These are phyloP conservation scores for Sutorius australiensis DNA, from an alignment of 768 basidiomycete species.

Conservation along the genomic window DNA sequence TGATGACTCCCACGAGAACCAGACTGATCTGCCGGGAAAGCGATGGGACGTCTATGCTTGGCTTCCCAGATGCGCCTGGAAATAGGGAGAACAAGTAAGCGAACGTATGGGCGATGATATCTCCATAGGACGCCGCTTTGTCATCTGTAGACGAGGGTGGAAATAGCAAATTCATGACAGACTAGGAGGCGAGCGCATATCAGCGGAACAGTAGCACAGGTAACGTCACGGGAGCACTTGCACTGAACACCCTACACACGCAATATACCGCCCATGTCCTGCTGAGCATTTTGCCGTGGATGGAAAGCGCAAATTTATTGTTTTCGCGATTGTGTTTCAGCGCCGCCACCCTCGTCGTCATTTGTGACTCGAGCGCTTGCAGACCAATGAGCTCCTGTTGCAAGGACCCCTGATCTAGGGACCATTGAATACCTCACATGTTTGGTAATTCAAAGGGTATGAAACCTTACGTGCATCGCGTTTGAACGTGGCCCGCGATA, in stretches of 20 bases:
- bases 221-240: constrained; percentile 33
- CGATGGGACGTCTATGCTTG: constrained; percentile 35
- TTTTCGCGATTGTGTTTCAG: constrained; percentile 48
- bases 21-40: constrained; percentile 59
- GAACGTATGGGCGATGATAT: constrained; percentile 40
- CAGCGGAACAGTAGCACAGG: constrained; percentile 7
- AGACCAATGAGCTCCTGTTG: constrained; percentile 61
- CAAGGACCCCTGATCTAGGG: constrained; percentile 36
- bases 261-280: constrained; percentile 66
- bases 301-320: constrained; percentile 48
- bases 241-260: constrained; percentile 56
- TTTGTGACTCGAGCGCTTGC: constrained; percentile 64
- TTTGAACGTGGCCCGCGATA: constrained; percentile 29
- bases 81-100: constrained; percentile 39
- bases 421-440: background rate
- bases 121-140: constrained; percentile 42
- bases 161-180: constrained; percentile 32
- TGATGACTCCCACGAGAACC: constrained; percentile 70
- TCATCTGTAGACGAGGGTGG: constrained; percentile 32
- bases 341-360: constrained; percentile 52
- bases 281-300: constrained; percentile 51
- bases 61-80: constrained; percentile 30
- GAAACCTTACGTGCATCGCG: constrained; percentile 30
- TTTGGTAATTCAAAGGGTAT: background rate
- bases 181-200: constrained; percentile 23